Conservation (phyloP, 345 rosid species). For the Microcos paniculata region DNA sequence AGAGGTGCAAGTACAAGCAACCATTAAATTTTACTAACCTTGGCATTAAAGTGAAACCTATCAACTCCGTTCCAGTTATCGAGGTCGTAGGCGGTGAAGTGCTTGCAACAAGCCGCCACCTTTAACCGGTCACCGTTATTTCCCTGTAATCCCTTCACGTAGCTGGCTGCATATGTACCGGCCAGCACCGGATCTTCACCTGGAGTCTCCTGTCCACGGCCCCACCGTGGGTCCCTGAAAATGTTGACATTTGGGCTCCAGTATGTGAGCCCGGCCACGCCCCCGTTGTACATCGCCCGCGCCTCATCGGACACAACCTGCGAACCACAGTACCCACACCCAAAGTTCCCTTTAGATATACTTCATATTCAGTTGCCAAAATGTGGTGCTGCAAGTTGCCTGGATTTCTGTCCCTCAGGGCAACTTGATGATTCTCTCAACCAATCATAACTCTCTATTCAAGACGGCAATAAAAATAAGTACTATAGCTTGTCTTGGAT, state of each 20-base stretch:
- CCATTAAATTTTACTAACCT: too few species aligned
- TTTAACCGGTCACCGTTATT: constrained; percentile 54
- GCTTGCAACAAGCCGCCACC: constrained; percentile 87
- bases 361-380: too few species aligned
- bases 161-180: constrained; percentile 73
- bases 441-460: neutral
- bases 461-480: neutral
- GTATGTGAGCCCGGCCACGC: constrained; percentile 65
- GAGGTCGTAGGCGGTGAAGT: constrained; percentile 85
- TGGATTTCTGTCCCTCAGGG: neutral
- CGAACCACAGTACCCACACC: neutral
- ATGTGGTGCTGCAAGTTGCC: constrained; percentile 11
- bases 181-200: constrained; percentile 85
- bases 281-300: constrained; percentile 69
- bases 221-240: constrained; percentile 89
- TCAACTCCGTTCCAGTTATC: constrained; percentile 86
- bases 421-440: neutral
- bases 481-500: neutral
- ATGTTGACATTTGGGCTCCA: constrained; percentile 88
- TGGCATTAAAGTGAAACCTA: constrained; percentile 76
- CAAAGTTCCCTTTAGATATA: constrained; percentile 5
- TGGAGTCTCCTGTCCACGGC: constrained; percentile 90
- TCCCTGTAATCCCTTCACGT: constrained; percentile 78
- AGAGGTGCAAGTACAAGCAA: too few species aligned
- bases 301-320: constrained; percentile 84